A percentile compares a stretch with the other conserved stretches of the same genome.
These are phyloP conservation scores for Lentinula raphanica DNA, from an alignment of 768 basidiomycete genomes.

Conservation along the genomic window DNA sequence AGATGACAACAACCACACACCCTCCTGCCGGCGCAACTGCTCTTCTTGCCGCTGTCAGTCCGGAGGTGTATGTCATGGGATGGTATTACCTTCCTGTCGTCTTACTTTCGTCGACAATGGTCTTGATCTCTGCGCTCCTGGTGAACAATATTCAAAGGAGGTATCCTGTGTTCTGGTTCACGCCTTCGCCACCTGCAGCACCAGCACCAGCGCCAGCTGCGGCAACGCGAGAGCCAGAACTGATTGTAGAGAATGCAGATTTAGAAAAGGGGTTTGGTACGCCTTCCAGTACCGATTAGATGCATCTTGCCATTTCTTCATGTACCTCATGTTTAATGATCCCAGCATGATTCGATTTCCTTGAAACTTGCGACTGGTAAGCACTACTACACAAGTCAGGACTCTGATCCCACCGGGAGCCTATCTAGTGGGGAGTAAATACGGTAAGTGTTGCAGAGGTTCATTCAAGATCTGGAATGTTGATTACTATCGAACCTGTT, in stretches of 20 bases:
- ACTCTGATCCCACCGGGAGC: too few relatives aligned
- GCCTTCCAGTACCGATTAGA: background rate
- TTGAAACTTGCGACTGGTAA: too few relatives aligned
- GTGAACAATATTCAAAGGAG: slow-evolving; percentile 47
- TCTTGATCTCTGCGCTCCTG: slow-evolving; percentile 39
- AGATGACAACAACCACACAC: slow-evolving; percentile 36
- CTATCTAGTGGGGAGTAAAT: too few relatives aligned
- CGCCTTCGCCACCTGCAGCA: slow-evolving; percentile 5
- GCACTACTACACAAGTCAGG: too few relatives aligned
- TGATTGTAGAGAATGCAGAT: slow-evolving; percentile 9
- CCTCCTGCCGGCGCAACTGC: slow-evolving; percentile 49
- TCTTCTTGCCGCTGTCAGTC: slow-evolving; percentile 39
- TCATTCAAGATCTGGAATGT: too few relatives aligned
- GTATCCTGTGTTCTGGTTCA: slow-evolving; percentile 46
- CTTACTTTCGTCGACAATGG: slow-evolving; percentile 40
- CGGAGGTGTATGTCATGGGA: slow-evolving; percentile 35
- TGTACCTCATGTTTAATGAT: background rate
- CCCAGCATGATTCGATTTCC: background rate
- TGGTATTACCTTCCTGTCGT: slow-evolving; percentile 53
- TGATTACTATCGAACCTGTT: too few relatives aligned
- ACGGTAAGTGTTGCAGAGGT: too few relatives aligned
- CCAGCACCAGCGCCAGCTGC: background rate
- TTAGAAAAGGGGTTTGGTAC: slow-evolving; percentile 10
- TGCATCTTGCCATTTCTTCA: too few relatives aligned
- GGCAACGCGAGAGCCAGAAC: background rate